phyloP scores from a whole-genome alignment of 2,329 filamentous ascomycete genomes.

The Tympanopsis confertula region DNA sequence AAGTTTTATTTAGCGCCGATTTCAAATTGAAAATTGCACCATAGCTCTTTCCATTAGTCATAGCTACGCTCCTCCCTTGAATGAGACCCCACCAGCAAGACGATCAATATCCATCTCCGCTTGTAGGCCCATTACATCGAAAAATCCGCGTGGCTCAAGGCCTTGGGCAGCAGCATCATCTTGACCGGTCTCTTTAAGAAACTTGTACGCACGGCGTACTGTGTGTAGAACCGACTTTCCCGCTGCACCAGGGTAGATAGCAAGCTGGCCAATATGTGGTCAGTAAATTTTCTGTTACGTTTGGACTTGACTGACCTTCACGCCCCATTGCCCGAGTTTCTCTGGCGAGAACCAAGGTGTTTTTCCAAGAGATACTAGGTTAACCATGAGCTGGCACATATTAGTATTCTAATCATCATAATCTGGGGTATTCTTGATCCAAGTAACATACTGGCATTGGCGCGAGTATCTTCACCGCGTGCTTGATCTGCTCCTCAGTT shows the following conservation, averaged over 20 bases:
- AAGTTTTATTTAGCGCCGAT: too few relatives aligned
- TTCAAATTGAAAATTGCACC: too few relatives aligned
- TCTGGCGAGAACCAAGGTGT: constrained; percentile 4
- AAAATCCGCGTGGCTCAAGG: constrained; percentile 4
- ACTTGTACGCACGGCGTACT: constrained; percentile 3
- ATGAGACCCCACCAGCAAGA: constrained; percentile 3
- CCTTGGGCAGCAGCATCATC: constrained; percentile 4
- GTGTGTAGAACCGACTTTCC: constrained; percentile 4
- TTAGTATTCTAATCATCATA: neutral
- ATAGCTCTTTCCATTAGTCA: too few relatives aligned
- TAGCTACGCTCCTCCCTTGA: too few relatives aligned
- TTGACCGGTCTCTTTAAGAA: constrained; percentile 3
- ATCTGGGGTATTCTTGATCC: too few relatives aligned
- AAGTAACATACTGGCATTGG: constrained; percentile 3
- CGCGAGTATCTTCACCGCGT: constrained; percentile 2
- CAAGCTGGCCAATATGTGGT: constrained; percentile 1
- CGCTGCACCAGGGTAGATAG: constrained; percentile 4
- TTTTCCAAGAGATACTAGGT: constrained; percentile 4
- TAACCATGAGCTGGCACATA: constrained; percentile 3
- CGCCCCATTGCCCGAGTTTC: constrained; percentile 2
- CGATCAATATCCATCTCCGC: constrained; percentile 4
- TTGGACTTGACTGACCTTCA: constrained; percentile 1
- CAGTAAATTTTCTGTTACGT: neutral
- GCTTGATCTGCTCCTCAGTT: constrained; percentile 4
- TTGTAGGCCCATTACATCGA: constrained; percentile 4